A percentile compares a stretch with the other conserved stretches of the same genome.
These are phyloP conservation scores for Pholiota microspora DNA, from an alignment of 768 basidiomycete genomes.

Conservation along the genomic window DNA sequence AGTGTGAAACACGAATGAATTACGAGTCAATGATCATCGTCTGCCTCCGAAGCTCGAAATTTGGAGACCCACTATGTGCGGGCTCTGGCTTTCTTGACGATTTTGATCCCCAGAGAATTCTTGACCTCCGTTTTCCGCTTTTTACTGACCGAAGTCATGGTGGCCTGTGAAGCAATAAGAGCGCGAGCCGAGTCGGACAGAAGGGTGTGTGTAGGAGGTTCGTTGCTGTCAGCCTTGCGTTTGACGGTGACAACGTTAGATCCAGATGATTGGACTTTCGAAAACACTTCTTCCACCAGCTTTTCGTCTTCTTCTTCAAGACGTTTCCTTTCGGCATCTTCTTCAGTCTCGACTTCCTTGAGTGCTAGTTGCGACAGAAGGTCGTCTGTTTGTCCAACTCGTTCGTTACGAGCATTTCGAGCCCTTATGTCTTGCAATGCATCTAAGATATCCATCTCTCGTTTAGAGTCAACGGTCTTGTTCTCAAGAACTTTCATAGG, in stretches of 20 bases:
- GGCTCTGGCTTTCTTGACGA: slow-evolving; percentile 47
- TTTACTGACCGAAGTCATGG: slow-evolving; percentile 40
- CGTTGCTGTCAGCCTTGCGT: slow-evolving; percentile 78
- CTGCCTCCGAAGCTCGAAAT: not conserved
- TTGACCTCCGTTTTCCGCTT: slow-evolving; percentile 65
- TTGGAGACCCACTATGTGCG: not conserved
- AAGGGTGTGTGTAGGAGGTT: slow-evolving; percentile 68
- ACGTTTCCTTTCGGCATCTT: slow-evolving; percentile 63
- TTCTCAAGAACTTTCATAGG: slow-evolving; percentile 98
- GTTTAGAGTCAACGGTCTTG: slow-evolving; percentile 86
- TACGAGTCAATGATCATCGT: not conserved
- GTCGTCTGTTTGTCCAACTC: slow-evolving; percentile 74
- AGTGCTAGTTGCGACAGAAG: slow-evolving; percentile 57
- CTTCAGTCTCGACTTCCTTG: slow-evolving; percentile 76
- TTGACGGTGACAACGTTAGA: slow-evolving; percentile 65
- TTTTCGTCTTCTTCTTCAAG: slow-evolving; percentile 93
- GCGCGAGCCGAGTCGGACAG: slow-evolving; percentile 64
- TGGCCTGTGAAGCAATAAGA: slow-evolving; percentile 51
- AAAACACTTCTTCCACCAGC: slow-evolving; percentile 84
- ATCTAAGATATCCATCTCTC: slow-evolving; percentile 98
- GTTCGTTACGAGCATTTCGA: slow-evolving; percentile 84
- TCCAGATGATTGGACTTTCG: slow-evolving; percentile 46
- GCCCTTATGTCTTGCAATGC: slow-evolving; percentile 91
- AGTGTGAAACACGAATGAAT: not conserved
- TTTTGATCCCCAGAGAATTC: slow-evolving; percentile 71